phyloP scores from a whole-genome alignment of 192 early-diverging fungal species.

The Podila verticillata region DNA sequence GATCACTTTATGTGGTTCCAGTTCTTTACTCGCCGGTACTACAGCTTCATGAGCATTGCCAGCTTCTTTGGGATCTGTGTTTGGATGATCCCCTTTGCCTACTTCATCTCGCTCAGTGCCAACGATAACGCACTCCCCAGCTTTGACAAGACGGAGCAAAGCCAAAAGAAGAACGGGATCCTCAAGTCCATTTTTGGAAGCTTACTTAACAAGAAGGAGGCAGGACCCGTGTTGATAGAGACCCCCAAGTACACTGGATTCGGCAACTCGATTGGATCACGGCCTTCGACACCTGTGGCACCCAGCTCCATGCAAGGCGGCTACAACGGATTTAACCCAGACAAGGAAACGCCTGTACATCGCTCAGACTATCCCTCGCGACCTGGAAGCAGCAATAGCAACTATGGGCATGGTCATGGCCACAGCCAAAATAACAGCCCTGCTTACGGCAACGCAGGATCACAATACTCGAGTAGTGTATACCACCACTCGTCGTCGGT shows the following conservation, averaged over 20 bases:
- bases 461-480: slow-evolving; percentile 31
- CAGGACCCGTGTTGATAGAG: slow-evolving; percentile 26
- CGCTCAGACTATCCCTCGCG: slow-evolving; percentile 23
- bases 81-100: slow-evolving; percentile 93
- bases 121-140: slow-evolving; percentile 85
- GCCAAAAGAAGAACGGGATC: slow-evolving; percentile 42
- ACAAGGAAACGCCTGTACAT: slow-evolving; percentile 8
- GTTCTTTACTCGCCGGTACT: slow-evolving; percentile 81
- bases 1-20: slow-evolving; percentile 97
- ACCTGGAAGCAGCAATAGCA: slow-evolving; percentile 42
- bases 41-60: slow-evolving; percentile 83
- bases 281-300: not conserved
- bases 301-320: not conserved
- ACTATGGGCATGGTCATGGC: slow-evolving; percentile 10
- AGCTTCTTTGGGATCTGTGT: slow-evolving; percentile 94
- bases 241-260: slow-evolving; percentile 39
- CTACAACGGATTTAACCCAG: slow-evolving; percentile 31
- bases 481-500: slow-evolving; percentile 21
- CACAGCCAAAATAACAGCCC: slow-evolving; percentile 7
- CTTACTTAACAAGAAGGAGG: slow-evolving; percentile 36
- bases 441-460: slow-evolving; percentile 1
- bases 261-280: slow-evolving; percentile 13
- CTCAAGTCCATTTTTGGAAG: slow-evolving; percentile 36
- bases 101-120: slow-evolving; percentile 94
- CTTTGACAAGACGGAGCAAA: slow-evolving; percentile 53